Base-by-base conservation (phyloP, 345 rosid genomes). In the Linum tenue region DNA sequence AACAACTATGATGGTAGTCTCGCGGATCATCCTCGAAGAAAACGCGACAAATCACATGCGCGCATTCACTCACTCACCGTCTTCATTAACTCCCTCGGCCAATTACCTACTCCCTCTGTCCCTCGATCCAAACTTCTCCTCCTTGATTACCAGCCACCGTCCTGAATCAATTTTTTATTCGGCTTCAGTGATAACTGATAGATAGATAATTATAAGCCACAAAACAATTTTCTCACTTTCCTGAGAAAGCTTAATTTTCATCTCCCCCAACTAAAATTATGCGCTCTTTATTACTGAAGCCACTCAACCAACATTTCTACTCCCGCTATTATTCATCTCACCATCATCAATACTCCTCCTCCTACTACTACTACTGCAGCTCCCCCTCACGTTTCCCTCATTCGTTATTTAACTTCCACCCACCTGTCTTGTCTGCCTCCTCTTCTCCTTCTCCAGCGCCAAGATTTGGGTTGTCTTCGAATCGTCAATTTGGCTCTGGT, bases 281-380 rank as follows among this genome's bases (percentile, higher is more conserved):
- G 71, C 44, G 42, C 60, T 56, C 63, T 51, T 62, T 69, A 72
- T 72, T 16, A 56, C 4, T 66, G 37, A 72, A 59, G 16, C 36
- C 69, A 39, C 17, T 70, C 61, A 50, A 41, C 74, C 51, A 65
- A 64, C 60, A 64, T 38, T 37, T 59, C 2, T 22, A 56, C 31
- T 8, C 0, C 59, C 59, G 59, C 59, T 55, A 3, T 55, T 7
- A 55, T 55, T 55, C 31, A 0, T 22, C 31, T 22, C 31, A 22
- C 31, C 31, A 1, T 22, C 31, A 22, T 22, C 31, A 22, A 22
- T 22, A 22, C 31, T 22, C 31, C 31, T 22, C 31, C 31, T n/a
- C n/a, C n/a, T n/a, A 50, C 53, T 37, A n/a, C 3, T 40, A 38
- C 31, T 48, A 14, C 36, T 38, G 41, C 67, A 2, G 0, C 15